Conservation (phyloP, 805 yeast species). For the Cyberlindnera euphorbiae region DNA sequence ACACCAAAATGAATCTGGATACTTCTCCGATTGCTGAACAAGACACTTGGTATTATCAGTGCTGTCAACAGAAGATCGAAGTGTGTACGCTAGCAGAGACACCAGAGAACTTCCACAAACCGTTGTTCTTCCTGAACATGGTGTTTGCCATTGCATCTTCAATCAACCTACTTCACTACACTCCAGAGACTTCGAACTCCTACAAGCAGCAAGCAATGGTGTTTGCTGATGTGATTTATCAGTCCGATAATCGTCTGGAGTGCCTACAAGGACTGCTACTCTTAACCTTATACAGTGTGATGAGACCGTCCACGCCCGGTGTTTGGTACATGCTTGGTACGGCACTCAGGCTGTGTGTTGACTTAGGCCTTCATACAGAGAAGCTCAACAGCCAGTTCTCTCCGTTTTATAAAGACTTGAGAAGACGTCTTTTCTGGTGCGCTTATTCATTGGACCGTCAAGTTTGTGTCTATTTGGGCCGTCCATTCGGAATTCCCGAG, state of each 20-base stretch:
- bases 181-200: constrained; percentile 60
- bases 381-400: constrained; percentile 36
- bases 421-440: constrained; percentile 85
- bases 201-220: constrained; percentile 62
- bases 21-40: constrained; percentile 23
- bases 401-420: constrained; percentile 57
- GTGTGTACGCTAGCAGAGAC: constrained; percentile 26
- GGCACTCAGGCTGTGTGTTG: constrained; percentile 75
- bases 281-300: constrained; percentile 65
- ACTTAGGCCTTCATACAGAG: constrained; percentile 80
- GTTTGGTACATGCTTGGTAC: constrained; percentile 90
- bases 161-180: constrained; percentile 63
- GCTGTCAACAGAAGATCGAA: constrained; percentile 23
- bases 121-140: constrained; percentile 69
- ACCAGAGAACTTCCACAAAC: constrained; percentile 44
- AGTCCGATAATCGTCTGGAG: constrained; percentile 59
- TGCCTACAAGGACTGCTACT: constrained; percentile 68
- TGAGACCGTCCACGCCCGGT: constrained; percentile 89
- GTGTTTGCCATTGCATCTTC: constrained; percentile 80
- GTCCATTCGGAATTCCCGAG: constrained; percentile 89
- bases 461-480: constrained; percentile 76
- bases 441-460: constrained; percentile 83
- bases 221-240: constrained; percentile 52
- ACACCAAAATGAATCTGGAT: constrained; percentile 41
- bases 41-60: constrained; percentile 45